Evolutionary conservation across 495 filamentous ascomycete genomes (phyloP).

Genomic region (Penicillium steckii): DNA sequence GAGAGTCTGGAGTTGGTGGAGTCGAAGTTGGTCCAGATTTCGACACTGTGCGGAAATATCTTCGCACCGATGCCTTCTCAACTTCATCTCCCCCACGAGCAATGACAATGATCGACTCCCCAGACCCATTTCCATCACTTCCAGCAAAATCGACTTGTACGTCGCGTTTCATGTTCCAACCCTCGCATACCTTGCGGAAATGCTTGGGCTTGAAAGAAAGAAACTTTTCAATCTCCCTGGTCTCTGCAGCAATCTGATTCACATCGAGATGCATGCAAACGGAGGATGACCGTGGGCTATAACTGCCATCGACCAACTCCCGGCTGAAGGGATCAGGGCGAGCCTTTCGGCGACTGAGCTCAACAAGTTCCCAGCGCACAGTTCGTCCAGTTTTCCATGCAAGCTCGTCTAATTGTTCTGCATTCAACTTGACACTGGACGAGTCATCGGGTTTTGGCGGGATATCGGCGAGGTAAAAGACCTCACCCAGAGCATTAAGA

Average conservation of each 20-base stretch:
- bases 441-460: constrained; percentile 45
- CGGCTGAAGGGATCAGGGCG: constrained; percentile 67
- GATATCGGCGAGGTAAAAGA: constrained; percentile 76
- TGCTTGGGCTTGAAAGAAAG: constrained; percentile 70
- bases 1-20: neutral
- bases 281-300: constrained; percentile 66
- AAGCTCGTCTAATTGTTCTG: constrained; percentile 53
- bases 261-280: constrained; percentile 68
- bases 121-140: constrained; percentile 68
- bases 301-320: constrained; percentile 59
- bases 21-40: constrained; percentile 12
- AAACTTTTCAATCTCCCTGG: constrained; percentile 77
- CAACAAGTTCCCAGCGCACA: constrained; percentile 76
- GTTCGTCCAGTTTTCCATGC: constrained; percentile 81
- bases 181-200: constrained; percentile 74
- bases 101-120: constrained; percentile 74
- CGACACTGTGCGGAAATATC: constrained; percentile 40
- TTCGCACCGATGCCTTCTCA: constrained; percentile 45
- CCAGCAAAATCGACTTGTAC: constrained; percentile 88
- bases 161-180: constrained; percentile 89
- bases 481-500: constrained; percentile 88
- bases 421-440: constrained; percentile 26
- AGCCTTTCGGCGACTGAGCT: constrained; percentile 68
- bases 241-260: constrained; percentile 71
- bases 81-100: constrained; percentile 64